phyloP scores from a whole-genome alignment of 2,329 filamentous ascomycete genomes.

The Grosmannia huntii region DNA sequence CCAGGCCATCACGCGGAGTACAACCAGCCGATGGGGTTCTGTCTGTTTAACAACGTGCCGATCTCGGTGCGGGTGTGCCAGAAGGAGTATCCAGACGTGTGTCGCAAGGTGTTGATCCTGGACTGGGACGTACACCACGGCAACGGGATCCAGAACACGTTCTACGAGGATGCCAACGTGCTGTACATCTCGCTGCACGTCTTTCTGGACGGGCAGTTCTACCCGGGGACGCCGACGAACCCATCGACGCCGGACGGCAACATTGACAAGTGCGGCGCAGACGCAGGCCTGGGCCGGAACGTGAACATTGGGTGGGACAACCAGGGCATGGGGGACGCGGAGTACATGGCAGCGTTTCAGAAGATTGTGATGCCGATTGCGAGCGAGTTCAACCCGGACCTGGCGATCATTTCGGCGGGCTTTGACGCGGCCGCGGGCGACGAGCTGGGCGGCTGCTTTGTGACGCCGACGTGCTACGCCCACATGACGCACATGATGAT shows the following conservation, averaged over 20 bases:
- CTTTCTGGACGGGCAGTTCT: slow-evolving; percentile 71
- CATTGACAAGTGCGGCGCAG: slow-evolving; percentile 44
- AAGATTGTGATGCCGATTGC: slow-evolving; percentile 94
- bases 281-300: slow-evolving; percentile 44
- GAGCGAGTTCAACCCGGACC: slow-evolving; percentile 81
- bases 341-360: slow-evolving; percentile 95
- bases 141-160: slow-evolving; percentile 92
- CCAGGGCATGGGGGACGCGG: slow-evolving; percentile 83
- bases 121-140: slow-evolving; percentile 81
- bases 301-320: slow-evolving; percentile 56
- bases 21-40: slow-evolving; percentile 81
- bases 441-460: slow-evolving; percentile 82
- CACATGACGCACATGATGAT: slow-evolving; percentile 99
- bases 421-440: slow-evolving; percentile 95
- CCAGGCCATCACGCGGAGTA: slow-evolving; percentile 92
- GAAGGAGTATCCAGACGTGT: slow-evolving; percentile 61
- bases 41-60: slow-evolving; percentile 94
- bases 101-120: slow-evolving; percentile 81
- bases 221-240: slow-evolving; percentile 56
- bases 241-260: slow-evolving; percentile 46
- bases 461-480: slow-evolving; percentile 81
- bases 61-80: slow-evolving; percentile 86
- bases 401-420: slow-evolving; percentile 89
- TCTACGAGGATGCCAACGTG: slow-evolving; percentile 88
- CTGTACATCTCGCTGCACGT: slow-evolving; percentile 94